phyloP scores from a whole-genome alignment of 108 stramenopile genomes.

The Nitzschia sp. region DNA sequence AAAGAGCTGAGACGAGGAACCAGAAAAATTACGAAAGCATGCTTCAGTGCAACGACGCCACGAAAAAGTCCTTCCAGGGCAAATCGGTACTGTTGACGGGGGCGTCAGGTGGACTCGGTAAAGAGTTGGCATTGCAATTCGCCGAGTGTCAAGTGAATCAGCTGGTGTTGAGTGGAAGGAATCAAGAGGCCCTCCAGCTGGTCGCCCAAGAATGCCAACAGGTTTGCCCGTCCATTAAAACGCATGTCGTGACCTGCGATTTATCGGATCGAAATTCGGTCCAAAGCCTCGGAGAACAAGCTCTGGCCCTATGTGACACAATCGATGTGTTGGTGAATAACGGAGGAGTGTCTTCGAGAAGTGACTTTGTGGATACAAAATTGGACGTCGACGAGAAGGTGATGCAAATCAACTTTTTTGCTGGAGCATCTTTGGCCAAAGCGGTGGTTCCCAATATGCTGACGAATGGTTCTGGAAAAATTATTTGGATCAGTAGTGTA shows the following conservation, averaged over 20 bases:
- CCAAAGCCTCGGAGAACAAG: conserved; percentile 39
- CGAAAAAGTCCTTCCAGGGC: conserved; percentile 7
- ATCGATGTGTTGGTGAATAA: conserved; percentile 79
- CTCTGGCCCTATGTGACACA: conserved; percentile 2
- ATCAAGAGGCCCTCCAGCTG: conserved; percentile 40
- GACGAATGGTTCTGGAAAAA: conserved; percentile 30
- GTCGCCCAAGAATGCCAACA: conserved; percentile 57
- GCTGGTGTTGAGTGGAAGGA: conserved; percentile 65
- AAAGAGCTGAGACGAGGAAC: too few relatives aligned
- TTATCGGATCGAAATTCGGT: conserved; percentile 53
- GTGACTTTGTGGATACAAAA: conserved; percentile 67
- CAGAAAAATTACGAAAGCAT: conserved; percentile 14
- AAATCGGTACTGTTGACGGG: conserved; percentile 66
- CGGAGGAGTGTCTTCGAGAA: conserved; percentile 81
- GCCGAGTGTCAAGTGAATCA: conserved; percentile 43
- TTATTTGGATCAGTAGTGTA: conserved; percentile 78
- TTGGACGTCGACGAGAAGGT: conserved; percentile 70
- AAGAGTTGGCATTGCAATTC: conserved; percentile 52
- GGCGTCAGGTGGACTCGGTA: conserved; percentile 74
- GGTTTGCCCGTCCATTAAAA: background rate
- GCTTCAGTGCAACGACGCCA: background rate
- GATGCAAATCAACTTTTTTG: conserved; percentile 86
- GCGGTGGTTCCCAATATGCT: conserved; percentile 72
- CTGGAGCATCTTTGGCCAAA: conserved; percentile 71
- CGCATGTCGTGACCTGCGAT: conserved; percentile 46